A percentile compares a stretch with the other conserved stretches of the same genome.
Conservation (phyloP, 179 eudicot species). For the Camellia oleifera region DNA sequence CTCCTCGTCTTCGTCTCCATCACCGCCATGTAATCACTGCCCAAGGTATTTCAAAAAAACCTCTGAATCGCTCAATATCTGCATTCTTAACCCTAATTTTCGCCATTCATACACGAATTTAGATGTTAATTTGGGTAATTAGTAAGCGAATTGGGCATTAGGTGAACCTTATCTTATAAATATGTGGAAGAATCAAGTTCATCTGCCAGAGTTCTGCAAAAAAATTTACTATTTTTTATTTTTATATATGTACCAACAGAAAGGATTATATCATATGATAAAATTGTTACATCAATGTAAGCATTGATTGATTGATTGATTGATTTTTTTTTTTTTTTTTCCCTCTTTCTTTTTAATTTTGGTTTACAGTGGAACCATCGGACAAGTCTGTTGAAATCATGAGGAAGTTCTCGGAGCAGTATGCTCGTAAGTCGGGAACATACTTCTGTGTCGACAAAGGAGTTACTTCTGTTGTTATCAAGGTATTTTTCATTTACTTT, state of each 20-base stretch:
- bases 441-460: slow-evolving; percentile 87
- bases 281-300: not conserved
- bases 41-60: slow-evolving; percentile 32
- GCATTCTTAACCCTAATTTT: not conserved
- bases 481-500: slow-evolving; percentile 39
- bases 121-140: not conserved
- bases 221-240: not conserved
- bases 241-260: no score
- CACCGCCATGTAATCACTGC: slow-evolving; percentile 33
- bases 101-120: not conserved
- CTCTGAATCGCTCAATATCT: not conserved
- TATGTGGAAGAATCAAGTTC: not conserved
- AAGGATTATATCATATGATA: no score
- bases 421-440: slow-evolving; percentile 79
- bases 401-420: slow-evolving; percentile 99
- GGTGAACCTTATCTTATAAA: not conserved
- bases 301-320: no score
- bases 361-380: slow-evolving; percentile 62
- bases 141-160: not conserved
- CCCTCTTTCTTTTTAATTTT: not conserved
- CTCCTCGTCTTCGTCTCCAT: slow-evolving; percentile 25
- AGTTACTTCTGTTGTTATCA: slow-evolving; percentile 91
- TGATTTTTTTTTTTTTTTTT: not conserved
- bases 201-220: not conserved
- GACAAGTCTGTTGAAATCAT: slow-evolving; percentile 85